These are phyloP conservation scores for Gremmenia infestans DNA, from an alignment of 2,329 filamentous ascomycete species.

Conservation along the genomic window DNA sequence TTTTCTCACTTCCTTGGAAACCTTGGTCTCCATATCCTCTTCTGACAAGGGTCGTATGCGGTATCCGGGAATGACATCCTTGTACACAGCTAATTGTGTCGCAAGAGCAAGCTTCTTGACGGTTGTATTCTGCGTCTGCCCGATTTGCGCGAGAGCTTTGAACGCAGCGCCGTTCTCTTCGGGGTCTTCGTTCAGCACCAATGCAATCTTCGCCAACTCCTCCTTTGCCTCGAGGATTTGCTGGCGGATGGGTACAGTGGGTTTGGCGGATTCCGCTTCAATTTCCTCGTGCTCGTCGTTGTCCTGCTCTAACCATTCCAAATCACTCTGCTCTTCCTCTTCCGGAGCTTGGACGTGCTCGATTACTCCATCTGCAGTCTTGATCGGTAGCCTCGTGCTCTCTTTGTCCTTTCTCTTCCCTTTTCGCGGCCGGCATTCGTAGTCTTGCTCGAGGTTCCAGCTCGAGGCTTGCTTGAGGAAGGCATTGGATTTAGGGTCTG, in stretches of 20 bases:
- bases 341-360: slow-evolving; percentile 51
- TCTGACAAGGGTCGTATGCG: slow-evolving; percentile 79
- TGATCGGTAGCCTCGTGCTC: slow-evolving; percentile 75
- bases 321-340: slow-evolving; percentile 52
- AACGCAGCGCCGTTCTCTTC: slow-evolving; percentile 83
- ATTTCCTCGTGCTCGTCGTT: slow-evolving; percentile 43
- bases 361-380: slow-evolving; percentile 72
- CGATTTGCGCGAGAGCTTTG: slow-evolving; percentile 71
- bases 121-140: slow-evolving; percentile 61
- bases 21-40: slow-evolving; percentile 68
- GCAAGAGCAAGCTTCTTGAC: slow-evolving; percentile 83
- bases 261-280: slow-evolving; percentile 45
- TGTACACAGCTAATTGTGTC: slow-evolving; percentile 86
- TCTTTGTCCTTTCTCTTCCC: slow-evolving; percentile 65
- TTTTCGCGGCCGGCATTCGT: slow-evolving; percentile 76
- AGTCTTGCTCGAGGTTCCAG: slow-evolving; percentile 91
- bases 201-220: slow-evolving; percentile 79
- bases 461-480: slow-evolving; percentile 71
- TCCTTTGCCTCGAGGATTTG: slow-evolving; percentile 87
- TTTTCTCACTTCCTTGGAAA: slow-evolving; percentile 87
- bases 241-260: slow-evolving; percentile 66
- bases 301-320: slow-evolving; percentile 57
- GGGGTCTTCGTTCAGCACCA: slow-evolving; percentile 80
- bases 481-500: slow-evolving; percentile 20
- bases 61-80: slow-evolving; percentile 94